Conservation (phyloP, 352 stramenopile species). For the Pythium rishiriense region DNA sequence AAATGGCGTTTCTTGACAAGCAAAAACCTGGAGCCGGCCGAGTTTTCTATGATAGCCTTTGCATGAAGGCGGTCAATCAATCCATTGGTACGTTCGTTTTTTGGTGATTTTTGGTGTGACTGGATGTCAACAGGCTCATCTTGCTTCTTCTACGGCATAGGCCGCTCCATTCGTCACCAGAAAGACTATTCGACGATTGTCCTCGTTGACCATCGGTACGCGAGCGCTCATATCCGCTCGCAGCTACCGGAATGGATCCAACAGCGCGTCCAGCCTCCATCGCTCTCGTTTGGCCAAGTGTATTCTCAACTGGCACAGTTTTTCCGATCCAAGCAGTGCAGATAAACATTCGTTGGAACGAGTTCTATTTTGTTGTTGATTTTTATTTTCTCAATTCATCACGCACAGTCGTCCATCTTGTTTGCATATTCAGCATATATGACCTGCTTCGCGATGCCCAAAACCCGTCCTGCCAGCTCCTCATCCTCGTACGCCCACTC, state of each 20-base stretch:
- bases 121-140: not conserved
- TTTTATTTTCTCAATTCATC: not conserved
- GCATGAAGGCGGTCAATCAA: conserved; percentile 99
- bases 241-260: conserved; percentile 86
- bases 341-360: not conserved
- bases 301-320: conserved; percentile 83
- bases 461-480: conserved; percentile 73
- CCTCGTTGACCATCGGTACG: conserved; percentile 95
- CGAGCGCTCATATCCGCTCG: conserved; percentile 52
- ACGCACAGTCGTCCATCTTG: conserved; percentile 20
- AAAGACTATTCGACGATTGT: conserved; percentile 97
- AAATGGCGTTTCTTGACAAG: conserved; percentile 94
- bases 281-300: conserved; percentile 60
- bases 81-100: conserved; percentile 87
- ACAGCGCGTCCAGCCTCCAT: conserved; percentile 56
- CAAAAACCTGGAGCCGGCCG: conserved; percentile 60
- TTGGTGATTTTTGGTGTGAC: not conserved
- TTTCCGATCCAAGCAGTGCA: conserved; percentile 46
- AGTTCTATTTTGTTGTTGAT: not conserved
- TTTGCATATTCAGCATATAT: conserved; percentile 67
- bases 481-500: conserved; percentile 87
- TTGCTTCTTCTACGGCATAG: conserved; percentile 26
- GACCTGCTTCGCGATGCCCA: conserved; percentile 84
- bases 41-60: conserved; percentile 97
- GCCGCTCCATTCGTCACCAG: conserved; percentile 96